A percentile compares a stretch with the other conserved stretches of the same genome.
phyloP scores from a whole-genome alignment of 345 rosid genomes.

The Cardamine chenopodiifolia region DNA sequence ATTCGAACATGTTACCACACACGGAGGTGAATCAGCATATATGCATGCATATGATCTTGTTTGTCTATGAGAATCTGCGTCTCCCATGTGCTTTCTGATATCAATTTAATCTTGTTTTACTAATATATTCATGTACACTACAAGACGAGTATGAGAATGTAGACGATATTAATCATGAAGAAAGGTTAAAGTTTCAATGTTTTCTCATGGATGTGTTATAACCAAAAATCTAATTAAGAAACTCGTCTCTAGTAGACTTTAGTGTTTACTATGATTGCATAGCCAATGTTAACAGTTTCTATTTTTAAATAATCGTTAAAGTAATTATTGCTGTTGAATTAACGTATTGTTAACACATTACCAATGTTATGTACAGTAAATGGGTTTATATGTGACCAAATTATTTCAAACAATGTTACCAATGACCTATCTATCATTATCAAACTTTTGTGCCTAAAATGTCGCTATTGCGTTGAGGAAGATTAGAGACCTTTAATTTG shows the following conservation, averaged over 20 bases:
- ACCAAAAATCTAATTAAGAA: background rate
- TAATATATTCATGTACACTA: background rate
- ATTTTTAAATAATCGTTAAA: no score
- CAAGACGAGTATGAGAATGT: background rate
- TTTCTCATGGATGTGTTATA: no score
- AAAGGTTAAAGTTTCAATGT: background rate
- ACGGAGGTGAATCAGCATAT: conserved; percentile 32
- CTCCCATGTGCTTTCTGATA: conserved; percentile 36
- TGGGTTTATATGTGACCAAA: no score
- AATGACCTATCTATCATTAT: background rate
- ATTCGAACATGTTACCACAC: conserved; percentile 38
- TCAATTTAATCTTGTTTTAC: conserved; percentile 20
- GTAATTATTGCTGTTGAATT: no score
- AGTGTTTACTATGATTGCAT: background rate
- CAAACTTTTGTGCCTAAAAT: background rate
- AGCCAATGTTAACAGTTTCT: background rate
- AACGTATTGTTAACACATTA: no score
- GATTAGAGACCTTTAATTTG: background rate
- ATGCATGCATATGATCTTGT: conserved; percentile 43
- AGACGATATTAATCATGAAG: background rate
- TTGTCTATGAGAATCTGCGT: conserved; percentile 32
- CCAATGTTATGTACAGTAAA: no score
- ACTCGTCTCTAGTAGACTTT: background rate
- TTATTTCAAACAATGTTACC: background rate
- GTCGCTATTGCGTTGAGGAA: background rate